phyloP scores from a whole-genome alignment of 257 asterid genomes.

The Solanum pinnatisectum region DNA sequence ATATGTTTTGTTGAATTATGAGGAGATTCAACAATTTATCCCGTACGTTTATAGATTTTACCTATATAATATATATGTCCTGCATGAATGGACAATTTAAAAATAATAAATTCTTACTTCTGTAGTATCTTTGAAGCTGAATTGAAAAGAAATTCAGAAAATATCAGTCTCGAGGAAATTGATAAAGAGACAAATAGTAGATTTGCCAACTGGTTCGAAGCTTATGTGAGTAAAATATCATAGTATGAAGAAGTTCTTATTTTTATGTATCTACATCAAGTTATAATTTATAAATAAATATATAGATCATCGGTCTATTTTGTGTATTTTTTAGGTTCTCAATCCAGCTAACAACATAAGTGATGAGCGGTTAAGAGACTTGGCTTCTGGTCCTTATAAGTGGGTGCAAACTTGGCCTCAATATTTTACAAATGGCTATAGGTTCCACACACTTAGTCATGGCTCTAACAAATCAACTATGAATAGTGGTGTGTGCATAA shows the following conservation, averaged over 20 bases:
- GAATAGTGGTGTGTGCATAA: background rate
- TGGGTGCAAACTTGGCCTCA: background rate
- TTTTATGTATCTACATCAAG: no score
- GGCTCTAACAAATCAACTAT: background rate
- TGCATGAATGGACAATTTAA: no score
- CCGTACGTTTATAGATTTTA: background rate
- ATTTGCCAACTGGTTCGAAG: background rate
- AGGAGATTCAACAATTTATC: background rate
- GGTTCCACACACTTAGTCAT: background rate
- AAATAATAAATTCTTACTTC: no score
- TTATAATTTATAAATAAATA: background rate
- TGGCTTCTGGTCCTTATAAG: background rate
- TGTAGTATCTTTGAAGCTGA: no score
- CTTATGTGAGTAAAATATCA: no score
- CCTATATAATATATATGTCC: no score
- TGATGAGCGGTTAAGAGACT: background rate
- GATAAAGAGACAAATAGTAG: no score
- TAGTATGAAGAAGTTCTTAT: no score
- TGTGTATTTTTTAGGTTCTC: background rate
- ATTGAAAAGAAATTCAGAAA: no score
- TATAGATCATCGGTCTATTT: no score
- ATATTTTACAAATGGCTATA: background rate
- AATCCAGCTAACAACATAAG: background rate
- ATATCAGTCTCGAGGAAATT: no score
- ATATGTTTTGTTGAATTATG: background rate